Percentiles rank a stretch among this genome's conserved stretches.
phyloP scores from a whole-genome alignment of 2,329 filamentous ascomycete species.

The Fusarium papillatum region DNA sequence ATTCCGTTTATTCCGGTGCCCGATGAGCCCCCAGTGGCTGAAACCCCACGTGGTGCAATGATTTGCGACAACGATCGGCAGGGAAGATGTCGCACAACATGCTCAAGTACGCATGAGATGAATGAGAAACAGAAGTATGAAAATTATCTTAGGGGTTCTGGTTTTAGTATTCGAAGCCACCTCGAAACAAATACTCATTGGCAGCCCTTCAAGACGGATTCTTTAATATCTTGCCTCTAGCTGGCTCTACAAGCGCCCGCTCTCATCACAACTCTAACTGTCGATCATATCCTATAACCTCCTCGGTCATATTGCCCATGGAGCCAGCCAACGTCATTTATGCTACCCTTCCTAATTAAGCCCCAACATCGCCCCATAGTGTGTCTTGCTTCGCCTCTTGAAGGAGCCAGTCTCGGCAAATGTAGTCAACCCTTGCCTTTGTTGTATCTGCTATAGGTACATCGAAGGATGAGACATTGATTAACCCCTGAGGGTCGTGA shows the following conservation, averaged over 20 bases:
- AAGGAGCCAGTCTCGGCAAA: constrained; percentile 32
- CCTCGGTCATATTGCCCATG: not conserved
- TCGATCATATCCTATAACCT: not conserved
- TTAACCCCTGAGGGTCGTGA: constrained; percentile 17
- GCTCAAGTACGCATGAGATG: no score
- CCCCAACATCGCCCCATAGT: constrained; percentile 16
- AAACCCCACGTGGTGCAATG: not conserved
- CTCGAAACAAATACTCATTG: not conserved
- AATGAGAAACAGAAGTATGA: not conserved
- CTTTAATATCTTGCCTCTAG: not conserved
- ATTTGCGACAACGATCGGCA: not conserved
- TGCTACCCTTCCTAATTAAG: not conserved
- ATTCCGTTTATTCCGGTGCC: not conserved
- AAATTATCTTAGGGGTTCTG: no score
- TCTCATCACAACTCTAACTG: not conserved
- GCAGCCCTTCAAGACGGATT: not conserved
- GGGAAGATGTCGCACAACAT: not conserved
- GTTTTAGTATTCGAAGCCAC: not conserved
- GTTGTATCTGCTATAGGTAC: constrained; percentile 11
- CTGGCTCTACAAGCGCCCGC: not conserved
- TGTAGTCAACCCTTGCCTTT: constrained; percentile 15
- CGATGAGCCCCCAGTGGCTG: not conserved
- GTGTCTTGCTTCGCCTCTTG: constrained; percentile 19
- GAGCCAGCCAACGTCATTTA: not conserved
- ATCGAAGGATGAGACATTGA: constrained; percentile 9